Evolutionary conservation across 352 stramenopile genomes (phyloP).

Genomic region (Sclerospora graminicola): DNA sequence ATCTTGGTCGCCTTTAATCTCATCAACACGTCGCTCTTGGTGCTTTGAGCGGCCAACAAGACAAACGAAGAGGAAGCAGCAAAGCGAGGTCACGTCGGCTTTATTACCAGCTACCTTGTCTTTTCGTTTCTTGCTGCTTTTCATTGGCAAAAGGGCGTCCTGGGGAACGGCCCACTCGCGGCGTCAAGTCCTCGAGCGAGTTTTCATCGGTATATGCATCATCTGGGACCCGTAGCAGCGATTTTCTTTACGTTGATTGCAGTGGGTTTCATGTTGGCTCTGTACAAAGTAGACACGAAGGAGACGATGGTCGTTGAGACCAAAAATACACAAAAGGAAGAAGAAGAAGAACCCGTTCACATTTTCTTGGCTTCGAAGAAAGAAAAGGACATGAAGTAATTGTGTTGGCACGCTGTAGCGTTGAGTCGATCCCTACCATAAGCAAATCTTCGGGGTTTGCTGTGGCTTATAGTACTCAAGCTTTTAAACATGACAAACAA

Average conservation of each 20-base stretch:
- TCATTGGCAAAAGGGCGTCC: conserved; percentile 66
- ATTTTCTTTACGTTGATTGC: conserved; percentile 40
- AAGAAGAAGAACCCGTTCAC: too few species aligned
- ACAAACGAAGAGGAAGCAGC: neutral
- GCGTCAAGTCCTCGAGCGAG: conserved; percentile 10
- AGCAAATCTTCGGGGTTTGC: too few species aligned
- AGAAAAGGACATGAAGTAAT: too few species aligned
- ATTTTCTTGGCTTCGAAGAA: too few species aligned
- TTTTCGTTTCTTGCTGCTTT: conserved; percentile 58
- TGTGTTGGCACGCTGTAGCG: too few species aligned
- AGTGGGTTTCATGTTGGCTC: conserved; percentile 36
- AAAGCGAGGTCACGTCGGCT: conserved; percentile 17
- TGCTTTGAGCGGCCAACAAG: neutral
- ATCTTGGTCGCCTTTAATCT: conserved; percentile 87
- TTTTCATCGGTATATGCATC: conserved; percentile 48
- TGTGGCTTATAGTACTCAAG: too few species aligned
- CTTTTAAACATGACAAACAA: too few species aligned
- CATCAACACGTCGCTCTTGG: conserved; percentile 75
- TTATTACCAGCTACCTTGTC: conserved; percentile 42
- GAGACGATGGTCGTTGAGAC: too few species aligned
- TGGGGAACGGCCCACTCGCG: conserved; percentile 24
- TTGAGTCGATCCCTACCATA: too few species aligned
- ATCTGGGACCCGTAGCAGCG: conserved; percentile 32
- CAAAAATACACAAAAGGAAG: too few species aligned
- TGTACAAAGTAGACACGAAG: conserved; percentile 51